Conservation (phyloP, 768 basidiomycete genomes). For the Tephrocybe sp. region DNA sequence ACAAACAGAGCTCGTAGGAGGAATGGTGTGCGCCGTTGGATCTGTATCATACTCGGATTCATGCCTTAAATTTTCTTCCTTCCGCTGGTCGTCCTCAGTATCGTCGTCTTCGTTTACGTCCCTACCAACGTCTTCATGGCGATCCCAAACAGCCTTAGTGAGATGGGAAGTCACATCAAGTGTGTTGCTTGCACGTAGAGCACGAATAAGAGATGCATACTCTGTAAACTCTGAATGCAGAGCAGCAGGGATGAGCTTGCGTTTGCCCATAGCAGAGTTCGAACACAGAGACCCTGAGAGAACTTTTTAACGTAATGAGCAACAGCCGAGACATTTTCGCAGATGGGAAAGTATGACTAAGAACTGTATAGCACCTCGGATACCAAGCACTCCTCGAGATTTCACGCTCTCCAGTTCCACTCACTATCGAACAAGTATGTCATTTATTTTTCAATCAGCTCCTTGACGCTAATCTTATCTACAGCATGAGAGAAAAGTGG, state of each 20-base stretch:
- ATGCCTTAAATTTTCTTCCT: not conserved
- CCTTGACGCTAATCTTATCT: not conserved
- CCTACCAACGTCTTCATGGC: conserved; percentile 6
- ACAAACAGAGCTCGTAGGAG: conserved; percentile 3
- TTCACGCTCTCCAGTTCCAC: conserved; percentile 24
- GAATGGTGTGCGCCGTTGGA: not conserved
- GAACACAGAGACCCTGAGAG: conserved; percentile 9
- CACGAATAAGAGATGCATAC: conserved; percentile 64
- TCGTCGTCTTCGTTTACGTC: conserved; percentile 23
- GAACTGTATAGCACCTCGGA: conserved; percentile 40
- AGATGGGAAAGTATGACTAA: conserved; percentile 34
- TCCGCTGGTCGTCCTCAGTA: conserved; percentile 9
- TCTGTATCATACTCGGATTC: conserved; percentile 4
- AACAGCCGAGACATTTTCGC: conserved; percentile 1
- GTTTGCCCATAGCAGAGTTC: conserved; percentile 31
- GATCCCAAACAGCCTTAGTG: conserved; percentile 18
- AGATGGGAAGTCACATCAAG: conserved; percentile 60
- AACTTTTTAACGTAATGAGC: conserved; percentile 1
- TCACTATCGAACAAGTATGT: conserved; percentile 31
- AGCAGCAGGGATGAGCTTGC: conserved; percentile 44
- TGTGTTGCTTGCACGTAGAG: conserved; percentile 52
- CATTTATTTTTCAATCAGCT: not conserved
- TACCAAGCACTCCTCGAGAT: conserved; percentile 4
- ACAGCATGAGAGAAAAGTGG: conserved; percentile 94
- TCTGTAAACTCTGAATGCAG: conserved; percentile 66